Conservation (phyloP, 169 alveolate genomes). For the Miamiensis avidus region DNA sequence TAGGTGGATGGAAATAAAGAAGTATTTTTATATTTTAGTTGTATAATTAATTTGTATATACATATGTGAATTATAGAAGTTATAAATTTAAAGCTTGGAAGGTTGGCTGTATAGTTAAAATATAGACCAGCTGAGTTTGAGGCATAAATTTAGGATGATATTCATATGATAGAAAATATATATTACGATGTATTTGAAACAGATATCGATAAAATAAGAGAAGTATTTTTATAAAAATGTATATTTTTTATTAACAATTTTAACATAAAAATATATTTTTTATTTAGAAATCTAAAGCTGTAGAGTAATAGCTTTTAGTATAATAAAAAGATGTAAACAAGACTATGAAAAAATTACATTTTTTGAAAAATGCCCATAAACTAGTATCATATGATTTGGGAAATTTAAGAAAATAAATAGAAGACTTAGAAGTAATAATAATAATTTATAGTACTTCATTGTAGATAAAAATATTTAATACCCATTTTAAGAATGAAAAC, state of each 20-base stretch:
- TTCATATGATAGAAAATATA: constrained; percentile 30
- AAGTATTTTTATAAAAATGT: constrained; percentile 4
- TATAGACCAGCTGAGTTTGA: constrained; percentile 35
- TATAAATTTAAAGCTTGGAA: constrained; percentile 26
- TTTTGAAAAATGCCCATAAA: constrained; percentile 40
- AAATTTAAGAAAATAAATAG: constrained; percentile 29
- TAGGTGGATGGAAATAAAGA: neutral
- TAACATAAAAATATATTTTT: neutral
- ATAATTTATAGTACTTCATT: too few relatives aligned
- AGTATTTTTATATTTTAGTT: neutral
- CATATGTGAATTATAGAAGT: constrained; percentile 6
- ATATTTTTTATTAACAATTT: neutral
- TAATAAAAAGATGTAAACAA: constrained; percentile 16
- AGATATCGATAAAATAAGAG: constrained; percentile 23
- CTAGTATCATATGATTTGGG: constrained; percentile 38
- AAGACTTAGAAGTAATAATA: constrained; percentile 35
- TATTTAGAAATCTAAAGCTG: constrained; percentile 9
- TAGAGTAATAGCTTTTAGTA: constrained; percentile 17
- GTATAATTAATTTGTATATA: neutral
- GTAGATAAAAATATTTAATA: neutral
- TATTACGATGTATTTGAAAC: constrained; percentile 48
- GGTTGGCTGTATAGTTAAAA: constrained; percentile 22
- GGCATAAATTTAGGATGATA: constrained; percentile 43
- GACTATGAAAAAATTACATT: constrained; percentile 23
- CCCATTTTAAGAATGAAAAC: constrained; percentile 19